Base-by-base conservation (phyloP, 2,329 filamentous ascomycete species). In the Aschersonia sp. region DNA sequence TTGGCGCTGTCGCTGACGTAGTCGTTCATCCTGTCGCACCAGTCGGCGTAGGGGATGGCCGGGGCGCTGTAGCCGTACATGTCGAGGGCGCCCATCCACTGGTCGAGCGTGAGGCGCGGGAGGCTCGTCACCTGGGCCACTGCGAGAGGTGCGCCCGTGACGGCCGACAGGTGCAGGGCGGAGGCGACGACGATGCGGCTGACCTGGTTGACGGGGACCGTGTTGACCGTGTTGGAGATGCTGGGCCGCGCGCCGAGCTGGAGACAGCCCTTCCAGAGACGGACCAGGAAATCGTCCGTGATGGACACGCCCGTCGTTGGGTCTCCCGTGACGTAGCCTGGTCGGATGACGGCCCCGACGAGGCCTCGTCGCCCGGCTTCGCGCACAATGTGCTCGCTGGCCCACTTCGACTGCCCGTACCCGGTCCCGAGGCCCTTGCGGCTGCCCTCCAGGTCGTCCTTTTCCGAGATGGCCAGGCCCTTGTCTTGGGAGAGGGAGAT, bases 361-460 rank as follows among this genome's bases (percentile, higher is more conserved):
- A 96, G 76, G 10, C 90, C 89, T 48, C 86, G 76, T 49, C 70
- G 71, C 45, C 88, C 87, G 30, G 90, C 89, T 61, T 87, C 84
- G 30, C 85, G 76, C 29, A 88, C 77, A 35, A 44, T 31, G 7
- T 11, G 22, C 35, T 12, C 10, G 12, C 76, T 75, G 5, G 78
- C 85, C 88, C 88, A 96, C 68, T 97, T 96, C 54, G 78, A 80
- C 63, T 96, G 89, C 3, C 90, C 89, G 57, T 96, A 96, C 5
- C 90, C 89, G 1, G 86, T 95, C 40, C 79, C 80, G 2, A 96
- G 78, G 33, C 86, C 86, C 46, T 71, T 79, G 40, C 79, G 74
- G 57, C 85, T 89, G 47, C 88, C 87, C 54, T 78, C 70, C 52
- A 96, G 72, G 54, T 90, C 81, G 60, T 96, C 89, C 0, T 72